Percentiles rank a stretch among this genome's conserved stretches.
phyloP scores from a whole-genome alignment of 345 rosid genomes.

The Rhizophora apiculata region DNA sequence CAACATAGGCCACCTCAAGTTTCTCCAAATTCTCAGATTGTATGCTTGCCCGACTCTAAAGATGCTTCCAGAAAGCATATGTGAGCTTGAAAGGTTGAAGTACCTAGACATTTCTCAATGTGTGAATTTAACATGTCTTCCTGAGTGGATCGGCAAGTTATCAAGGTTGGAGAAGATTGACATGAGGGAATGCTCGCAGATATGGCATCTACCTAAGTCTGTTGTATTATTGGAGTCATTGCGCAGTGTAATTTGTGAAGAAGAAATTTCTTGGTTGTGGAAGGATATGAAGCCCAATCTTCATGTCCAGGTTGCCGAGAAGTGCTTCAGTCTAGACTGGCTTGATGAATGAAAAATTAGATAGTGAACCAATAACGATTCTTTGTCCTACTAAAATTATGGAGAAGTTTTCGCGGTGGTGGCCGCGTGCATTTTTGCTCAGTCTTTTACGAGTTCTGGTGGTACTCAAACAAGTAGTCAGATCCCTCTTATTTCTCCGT shows the following conservation, averaged over 20 bases:
- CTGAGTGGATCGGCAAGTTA: slow-evolving; percentile 53
- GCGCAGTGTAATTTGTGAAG: slow-evolving; percentile 63
- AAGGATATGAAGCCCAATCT: slow-evolving; percentile 41
- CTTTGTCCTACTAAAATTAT: no score
- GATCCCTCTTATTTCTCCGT: no score
- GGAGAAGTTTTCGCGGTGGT: no score
- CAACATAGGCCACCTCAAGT: slow-evolving; percentile 47
- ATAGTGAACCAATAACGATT: no score
- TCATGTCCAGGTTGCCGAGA: slow-evolving; percentile 64
- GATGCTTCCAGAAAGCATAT: slow-evolving; percentile 49
- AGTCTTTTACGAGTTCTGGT: no score
- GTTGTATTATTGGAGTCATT: slow-evolving; percentile 47
- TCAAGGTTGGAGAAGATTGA: slow-evolving; percentile 70
- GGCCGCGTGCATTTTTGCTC: no score
- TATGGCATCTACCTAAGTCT: slow-evolving; percentile 43
- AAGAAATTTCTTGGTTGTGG: slow-evolving; percentile 62
- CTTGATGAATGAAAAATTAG: slow-evolving; percentile 46
- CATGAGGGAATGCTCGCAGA: slow-evolving; percentile 75
- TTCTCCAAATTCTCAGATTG: slow-evolving; percentile 53
- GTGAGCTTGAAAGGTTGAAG: slow-evolving; percentile 51
- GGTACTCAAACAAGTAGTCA: no score
- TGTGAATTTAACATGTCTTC: slow-evolving; percentile 53
- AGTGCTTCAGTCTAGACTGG: slow-evolving; percentile 62
- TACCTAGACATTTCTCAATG: slow-evolving; percentile 82
- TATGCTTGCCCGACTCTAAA: slow-evolving; percentile 72